These are phyloP conservation scores for Eremomyces bilateralis DNA, from an alignment of 495 filamentous ascomycete species.

Conservation along the genomic window DNA sequence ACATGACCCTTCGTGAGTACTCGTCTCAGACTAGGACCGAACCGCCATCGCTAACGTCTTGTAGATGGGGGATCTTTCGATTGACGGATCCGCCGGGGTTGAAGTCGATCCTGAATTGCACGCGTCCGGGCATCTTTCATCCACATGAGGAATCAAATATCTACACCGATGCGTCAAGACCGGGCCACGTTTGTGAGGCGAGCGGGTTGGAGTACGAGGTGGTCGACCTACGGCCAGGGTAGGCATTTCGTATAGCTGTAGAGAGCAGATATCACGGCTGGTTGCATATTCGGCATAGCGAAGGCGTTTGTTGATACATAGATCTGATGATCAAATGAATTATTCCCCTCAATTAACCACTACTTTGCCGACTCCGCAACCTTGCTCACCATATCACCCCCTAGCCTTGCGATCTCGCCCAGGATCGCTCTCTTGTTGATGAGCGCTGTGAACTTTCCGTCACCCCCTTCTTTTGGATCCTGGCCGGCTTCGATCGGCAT, in stretches of 20 bases:
- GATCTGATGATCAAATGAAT: no score
- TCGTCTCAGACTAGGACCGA: constrained; percentile 1
- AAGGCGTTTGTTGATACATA: no score
- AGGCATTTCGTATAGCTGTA: no score
- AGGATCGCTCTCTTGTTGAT: constrained; percentile 56
- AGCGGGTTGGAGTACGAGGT: constrained; percentile 53
- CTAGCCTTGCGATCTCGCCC: constrained; percentile 56
- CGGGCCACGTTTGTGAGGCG: constrained; percentile 72
- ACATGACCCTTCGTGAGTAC: constrained; percentile 45
- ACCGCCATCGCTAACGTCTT: no score
- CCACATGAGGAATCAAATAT: constrained; percentile 48
- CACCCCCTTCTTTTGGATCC: constrained; percentile 6
- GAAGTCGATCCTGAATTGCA: constrained; percentile 54
- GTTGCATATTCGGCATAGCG: no score
- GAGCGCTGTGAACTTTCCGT: constrained; percentile 23
- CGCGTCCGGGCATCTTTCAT: constrained; percentile 60
- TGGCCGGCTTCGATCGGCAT: constrained; percentile 22
- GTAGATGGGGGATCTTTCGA: constrained; percentile 75
- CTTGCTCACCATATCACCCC: constrained; percentile 34
- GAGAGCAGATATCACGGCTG: no score
- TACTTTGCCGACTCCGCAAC: no score
- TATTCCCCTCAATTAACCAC: no score
- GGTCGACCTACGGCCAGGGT: constrained; percentile 52
- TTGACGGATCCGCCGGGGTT: constrained; percentile 84
- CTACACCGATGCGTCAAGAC: constrained; percentile 63